Evolutionary conservation across 148 eudicot species (phyloP).

Genomic region (Oxyria digyna): DNA sequence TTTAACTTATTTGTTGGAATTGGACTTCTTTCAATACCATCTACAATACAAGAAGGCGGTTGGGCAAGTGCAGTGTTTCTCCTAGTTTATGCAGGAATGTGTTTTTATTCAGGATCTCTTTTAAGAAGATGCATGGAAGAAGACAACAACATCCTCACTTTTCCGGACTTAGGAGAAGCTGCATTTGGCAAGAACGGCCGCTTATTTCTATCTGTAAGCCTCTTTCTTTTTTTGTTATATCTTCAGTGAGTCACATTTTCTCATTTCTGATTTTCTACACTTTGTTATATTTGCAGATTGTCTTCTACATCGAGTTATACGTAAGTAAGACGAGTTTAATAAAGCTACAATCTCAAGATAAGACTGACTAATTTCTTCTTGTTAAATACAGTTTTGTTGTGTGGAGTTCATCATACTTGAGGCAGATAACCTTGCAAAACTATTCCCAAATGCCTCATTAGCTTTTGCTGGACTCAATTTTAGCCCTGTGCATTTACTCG

Average conservation of each 20-base stretch:
- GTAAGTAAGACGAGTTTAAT: too few species aligned
- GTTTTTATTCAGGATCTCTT: conserved; percentile 64
- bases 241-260: too few species aligned
- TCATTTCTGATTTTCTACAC: too few species aligned
- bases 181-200: conserved; percentile 83
- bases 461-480: conserved; percentile 31
- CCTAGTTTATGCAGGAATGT: conserved; percentile 45
- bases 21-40: conserved; percentile 77
- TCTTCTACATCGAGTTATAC: conserved; percentile 68
- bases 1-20: conserved; percentile 74
- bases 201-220: conserved; percentile 55
- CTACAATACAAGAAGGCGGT: conserved; percentile 67
- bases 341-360: too few species aligned
- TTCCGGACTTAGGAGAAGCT: conserved; percentile 92
- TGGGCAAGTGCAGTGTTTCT: conserved; percentile 70
- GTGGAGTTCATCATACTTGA: conserved; percentile 82
- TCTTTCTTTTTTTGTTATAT: background rate
- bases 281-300: conserved; percentile 46
- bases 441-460: conserved; percentile 61
- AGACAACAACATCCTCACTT: conserved; percentile 39
- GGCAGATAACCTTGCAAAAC: conserved; percentile 62
- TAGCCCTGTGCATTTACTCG: conserved; percentile 51
- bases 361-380: too few species aligned
- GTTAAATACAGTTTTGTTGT: conserved; percentile 86
- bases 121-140: conserved; percentile 60